Percentiles rank a stretch among this genome's conserved stretches.
Conservation (phyloP, 2,329 filamentous ascomycete genomes). For the Coniochaeta hoffmannii region DNA sequence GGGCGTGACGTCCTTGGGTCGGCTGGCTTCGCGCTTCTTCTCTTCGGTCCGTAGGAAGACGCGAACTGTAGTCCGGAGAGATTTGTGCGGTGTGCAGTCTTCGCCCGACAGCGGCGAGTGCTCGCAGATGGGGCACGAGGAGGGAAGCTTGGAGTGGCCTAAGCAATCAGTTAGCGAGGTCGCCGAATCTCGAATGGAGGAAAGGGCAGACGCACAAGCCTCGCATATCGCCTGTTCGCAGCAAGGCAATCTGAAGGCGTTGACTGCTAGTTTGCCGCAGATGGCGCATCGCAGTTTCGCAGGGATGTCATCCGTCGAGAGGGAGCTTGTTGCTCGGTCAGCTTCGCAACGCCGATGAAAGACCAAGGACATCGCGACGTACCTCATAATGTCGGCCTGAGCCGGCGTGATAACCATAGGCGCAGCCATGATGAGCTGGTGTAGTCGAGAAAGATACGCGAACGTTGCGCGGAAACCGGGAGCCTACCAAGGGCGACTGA, state of each 20-base stretch:
- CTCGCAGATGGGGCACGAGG: constrained; percentile 86
- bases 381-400: constrained; percentile 54
- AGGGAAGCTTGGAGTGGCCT: constrained; percentile 64
- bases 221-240: constrained; percentile 95
- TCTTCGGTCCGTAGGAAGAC: constrained; percentile 87
- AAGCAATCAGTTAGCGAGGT: not conserved
- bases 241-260: constrained; percentile 86
- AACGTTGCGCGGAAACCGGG: not conserved
- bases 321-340: constrained; percentile 46
- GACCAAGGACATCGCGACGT: constrained; percentile 10
- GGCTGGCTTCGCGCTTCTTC: constrained; percentile 71
- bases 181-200: not conserved
- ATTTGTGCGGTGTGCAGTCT: constrained; percentile 83
- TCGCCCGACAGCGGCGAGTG: constrained; percentile 81
- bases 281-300: constrained; percentile 92
- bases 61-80: constrained; percentile 83
- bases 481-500: not conserved
- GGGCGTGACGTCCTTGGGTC: constrained; percentile 39
- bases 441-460: not conserved
- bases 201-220: constrained; percentile 50
- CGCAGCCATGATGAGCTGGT: constrained; percentile 14
- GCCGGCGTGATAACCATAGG: constrained; percentile 34
- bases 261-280: constrained; percentile 84
- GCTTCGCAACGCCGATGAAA: not conserved
- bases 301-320: constrained; percentile 80